These are phyloP conservation scores for Triticum timopheevii DNA, from an alignment of 176 grass and related monocot species.

Conservation along the genomic window DNA sequence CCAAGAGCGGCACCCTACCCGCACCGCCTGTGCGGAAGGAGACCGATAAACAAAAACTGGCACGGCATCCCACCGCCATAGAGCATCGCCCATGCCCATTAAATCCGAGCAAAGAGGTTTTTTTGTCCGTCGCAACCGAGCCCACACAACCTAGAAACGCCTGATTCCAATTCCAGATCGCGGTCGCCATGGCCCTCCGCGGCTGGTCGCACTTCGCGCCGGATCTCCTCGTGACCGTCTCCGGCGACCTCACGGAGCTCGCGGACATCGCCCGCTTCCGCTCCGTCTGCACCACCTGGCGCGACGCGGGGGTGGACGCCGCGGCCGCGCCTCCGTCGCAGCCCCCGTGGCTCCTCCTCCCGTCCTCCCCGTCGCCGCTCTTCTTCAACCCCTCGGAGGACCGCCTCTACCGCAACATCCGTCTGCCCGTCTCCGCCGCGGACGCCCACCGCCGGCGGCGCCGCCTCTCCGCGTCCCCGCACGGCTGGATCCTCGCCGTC, in stretches of 20 bases:
- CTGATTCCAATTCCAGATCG: constrained; percentile 8
- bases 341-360: constrained; percentile 44
- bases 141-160: not conserved
- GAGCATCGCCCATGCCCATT: not conserved
- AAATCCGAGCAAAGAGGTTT: not conserved
- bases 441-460: not conserved
- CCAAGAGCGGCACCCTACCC: not conserved
- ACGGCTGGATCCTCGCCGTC: constrained; percentile 40
- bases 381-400: constrained; percentile 55
- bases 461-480: constrained; percentile 46
- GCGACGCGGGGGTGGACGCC: constrained; percentile 20
- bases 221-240: constrained; percentile 52
- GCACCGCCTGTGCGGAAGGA: not conserved
- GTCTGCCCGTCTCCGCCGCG: not conserved
- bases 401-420: constrained; percentile 47
- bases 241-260: constrained; percentile 38
- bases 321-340: constrained; percentile 26
- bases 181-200: constrained; percentile 26
- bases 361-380: constrained; percentile 34
- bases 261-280: constrained; percentile 56
- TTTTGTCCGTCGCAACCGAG: not conserved
- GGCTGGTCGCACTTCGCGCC: constrained; percentile 44
- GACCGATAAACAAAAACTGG: not conserved
- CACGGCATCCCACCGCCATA: constrained; percentile 23
- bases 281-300: constrained; percentile 60